Conservation (phyloP, 345 rosid species). For the Raphanus sativus region DNA sequence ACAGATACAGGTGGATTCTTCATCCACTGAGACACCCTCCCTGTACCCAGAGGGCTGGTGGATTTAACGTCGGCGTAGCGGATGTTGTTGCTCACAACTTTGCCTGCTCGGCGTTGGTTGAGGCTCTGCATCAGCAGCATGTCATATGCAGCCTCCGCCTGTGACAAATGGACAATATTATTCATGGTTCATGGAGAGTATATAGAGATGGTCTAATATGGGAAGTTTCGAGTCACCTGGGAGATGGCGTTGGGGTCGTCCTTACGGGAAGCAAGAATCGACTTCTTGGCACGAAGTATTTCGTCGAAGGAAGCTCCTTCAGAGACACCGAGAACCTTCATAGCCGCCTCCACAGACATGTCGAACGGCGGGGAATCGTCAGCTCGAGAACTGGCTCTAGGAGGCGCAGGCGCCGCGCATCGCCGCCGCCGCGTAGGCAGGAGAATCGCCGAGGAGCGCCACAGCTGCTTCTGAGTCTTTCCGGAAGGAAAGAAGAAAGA, state of each 20-base stretch:
- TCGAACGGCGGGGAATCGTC: constrained; percentile 92
- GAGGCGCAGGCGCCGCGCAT: constrained; percentile 34
- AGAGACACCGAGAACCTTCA: constrained; percentile 90
- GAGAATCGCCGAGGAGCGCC: constrained; percentile 43
- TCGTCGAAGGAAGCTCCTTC: constrained; percentile 90
- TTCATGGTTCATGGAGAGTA: not conserved
- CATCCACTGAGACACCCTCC: constrained; percentile 73
- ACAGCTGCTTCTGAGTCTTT: constrained; percentile 43
- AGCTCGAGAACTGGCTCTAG: constrained; percentile 67
- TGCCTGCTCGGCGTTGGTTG: constrained; percentile 86
- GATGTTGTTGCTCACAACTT: constrained; percentile 67
- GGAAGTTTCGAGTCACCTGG: constrained; percentile 50
- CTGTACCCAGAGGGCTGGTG: constrained; percentile 44
- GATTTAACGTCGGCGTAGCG: constrained; percentile 95
- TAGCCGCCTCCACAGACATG: constrained; percentile 94
- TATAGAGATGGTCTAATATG: not conserved
- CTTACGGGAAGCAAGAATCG: constrained; percentile 66
- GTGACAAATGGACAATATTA: not conserved
- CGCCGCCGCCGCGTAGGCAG: constrained; percentile 46
- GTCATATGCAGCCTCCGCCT: constrained; percentile 97
- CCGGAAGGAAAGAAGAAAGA: constrained; percentile 22
- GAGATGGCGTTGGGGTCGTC: constrained; percentile 78
- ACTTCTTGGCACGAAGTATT: constrained; percentile 89
- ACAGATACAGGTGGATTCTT: constrained; percentile 65
- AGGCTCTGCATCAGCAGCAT: constrained; percentile 96